These are phyloP conservation scores for Secale cereale DNA, from an alignment of 176 grass and related monocot species.

Conservation along the genomic window DNA sequence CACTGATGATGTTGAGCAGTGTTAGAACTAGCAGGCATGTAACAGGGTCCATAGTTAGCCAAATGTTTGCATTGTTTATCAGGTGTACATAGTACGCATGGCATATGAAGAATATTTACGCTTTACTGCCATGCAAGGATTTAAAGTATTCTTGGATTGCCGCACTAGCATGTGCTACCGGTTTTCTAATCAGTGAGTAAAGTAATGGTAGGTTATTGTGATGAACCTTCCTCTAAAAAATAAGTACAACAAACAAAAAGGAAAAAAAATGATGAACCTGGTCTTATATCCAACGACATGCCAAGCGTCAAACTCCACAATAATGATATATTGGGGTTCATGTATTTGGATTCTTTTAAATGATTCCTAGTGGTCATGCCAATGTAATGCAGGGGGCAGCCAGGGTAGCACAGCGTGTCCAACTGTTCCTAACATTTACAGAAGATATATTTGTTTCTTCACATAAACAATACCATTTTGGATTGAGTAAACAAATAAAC, in stretches of 20 bases:
- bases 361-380: background rate
- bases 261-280: background rate
- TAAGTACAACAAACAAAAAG: background rate
- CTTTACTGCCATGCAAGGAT: slow-evolving; percentile 15
- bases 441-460: background rate
- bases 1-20: slow-evolving; percentile 68
- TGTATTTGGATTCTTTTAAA: slow-evolving; percentile 9
- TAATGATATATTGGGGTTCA: slow-evolving; percentile 4
- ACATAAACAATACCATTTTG: background rate
- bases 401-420: background rate
- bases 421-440: background rate
- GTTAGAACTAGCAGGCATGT: slow-evolving; percentile 24
- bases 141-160: background rate
- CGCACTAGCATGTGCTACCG: background rate
- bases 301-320: background rate
- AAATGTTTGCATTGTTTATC: slow-evolving; percentile 23
- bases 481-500: slow-evolving; percentile 16
- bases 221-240: background rate
- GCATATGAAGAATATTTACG: slow-evolving; percentile 23
- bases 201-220: slow-evolving; percentile 7
- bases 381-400: background rate
- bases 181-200: slow-evolving; percentile 15
- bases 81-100: slow-evolving; percentile 20
- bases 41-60: slow-evolving; percentile 42
- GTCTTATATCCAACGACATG: background rate